phyloP scores from a whole-genome alignment of 331 rosid genomes.

The Arachis monticola region DNA sequence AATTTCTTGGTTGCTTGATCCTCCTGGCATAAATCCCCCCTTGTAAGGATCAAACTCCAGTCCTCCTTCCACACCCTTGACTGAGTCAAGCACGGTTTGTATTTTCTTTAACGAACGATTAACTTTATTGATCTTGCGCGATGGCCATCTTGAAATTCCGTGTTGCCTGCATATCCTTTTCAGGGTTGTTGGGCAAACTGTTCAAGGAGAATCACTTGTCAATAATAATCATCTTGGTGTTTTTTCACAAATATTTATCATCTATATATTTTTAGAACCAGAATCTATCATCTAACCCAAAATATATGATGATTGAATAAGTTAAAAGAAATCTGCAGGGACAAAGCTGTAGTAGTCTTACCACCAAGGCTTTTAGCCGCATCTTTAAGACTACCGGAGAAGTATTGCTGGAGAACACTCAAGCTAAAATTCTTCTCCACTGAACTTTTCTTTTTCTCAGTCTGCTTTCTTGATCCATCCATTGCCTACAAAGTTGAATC shows the following conservation, averaged over 20 bases:
- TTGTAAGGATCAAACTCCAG: slow-evolving; percentile 78
- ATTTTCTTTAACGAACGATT: slow-evolving; percentile 85
- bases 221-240: slow-evolving; percentile 12
- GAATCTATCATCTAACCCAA: slow-evolving; percentile 28
- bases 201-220: slow-evolving; percentile 9
- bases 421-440: slow-evolving; percentile 89
- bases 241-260: not conserved
- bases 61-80: slow-evolving; percentile 89
- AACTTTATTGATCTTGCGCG: slow-evolving; percentile 94
- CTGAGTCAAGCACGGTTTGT: slow-evolving; percentile 88
- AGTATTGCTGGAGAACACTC: slow-evolving; percentile 88
- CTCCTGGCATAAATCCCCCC: slow-evolving; percentile 76
- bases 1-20: slow-evolving; percentile 61
- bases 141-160: slow-evolving; percentile 97
- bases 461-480: slow-evolving; percentile 61
- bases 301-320: slow-evolving; percentile 21
- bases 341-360: slow-evolving; percentile 45
- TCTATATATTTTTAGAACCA: too few species aligned
- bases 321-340: not conserved
- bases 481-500: slow-evolving; percentile 44
- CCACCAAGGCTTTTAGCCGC: slow-evolving; percentile 98
- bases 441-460: slow-evolving; percentile 72
- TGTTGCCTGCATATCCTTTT: slow-evolving; percentile 99
- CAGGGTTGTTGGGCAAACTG: slow-evolving; percentile 97
- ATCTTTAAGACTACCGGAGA: slow-evolving; percentile 97